phyloP scores from a whole-genome alignment of 108 stramenopile genomes.

The Asterionellopsis glacialis region DNA sequence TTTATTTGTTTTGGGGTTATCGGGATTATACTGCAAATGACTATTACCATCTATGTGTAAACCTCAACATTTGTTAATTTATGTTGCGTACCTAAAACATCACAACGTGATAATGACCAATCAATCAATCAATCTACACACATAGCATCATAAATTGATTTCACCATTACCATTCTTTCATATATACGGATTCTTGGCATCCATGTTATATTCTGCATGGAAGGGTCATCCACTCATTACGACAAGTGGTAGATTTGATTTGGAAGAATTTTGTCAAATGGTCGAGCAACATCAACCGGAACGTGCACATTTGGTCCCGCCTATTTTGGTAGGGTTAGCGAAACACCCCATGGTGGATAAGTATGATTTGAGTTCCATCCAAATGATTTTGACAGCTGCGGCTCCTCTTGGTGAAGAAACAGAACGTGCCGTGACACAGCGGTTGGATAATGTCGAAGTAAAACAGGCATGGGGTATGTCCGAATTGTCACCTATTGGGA shows the following conservation, averaged over 20 bases:
- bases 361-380: constrained; percentile 63
- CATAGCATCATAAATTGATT: constrained; percentile 53
- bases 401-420: constrained; percentile 79
- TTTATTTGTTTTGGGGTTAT: too few relatives aligned
- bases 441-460: constrained; percentile 44
- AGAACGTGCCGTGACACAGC: constrained; percentile 53
- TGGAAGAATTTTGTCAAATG: constrained; percentile 64
- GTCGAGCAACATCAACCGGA: constrained; percentile 64
- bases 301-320: constrained; percentile 89
- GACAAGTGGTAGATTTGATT: constrained; percentile 75
- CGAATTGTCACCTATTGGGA: constrained; percentile 71
- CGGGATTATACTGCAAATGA: too few relatives aligned
- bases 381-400: constrained; percentile 73
- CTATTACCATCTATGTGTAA: neutral
- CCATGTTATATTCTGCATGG: constrained; percentile 58
- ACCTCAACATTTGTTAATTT: neutral
- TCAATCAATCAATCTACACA: too few relatives aligned
- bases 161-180: constrained; percentile 92
- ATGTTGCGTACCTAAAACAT: neutral
- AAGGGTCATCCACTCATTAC: constrained; percentile 71
- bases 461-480: constrained; percentile 93
- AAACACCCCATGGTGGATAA: constrained; percentile 81
- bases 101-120: neutral
- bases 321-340: constrained; percentile 67
- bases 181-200: constrained; percentile 78